phyloP scores from a whole-genome alignment of 139 green algal species.

The Micractinium sp. region DNA sequence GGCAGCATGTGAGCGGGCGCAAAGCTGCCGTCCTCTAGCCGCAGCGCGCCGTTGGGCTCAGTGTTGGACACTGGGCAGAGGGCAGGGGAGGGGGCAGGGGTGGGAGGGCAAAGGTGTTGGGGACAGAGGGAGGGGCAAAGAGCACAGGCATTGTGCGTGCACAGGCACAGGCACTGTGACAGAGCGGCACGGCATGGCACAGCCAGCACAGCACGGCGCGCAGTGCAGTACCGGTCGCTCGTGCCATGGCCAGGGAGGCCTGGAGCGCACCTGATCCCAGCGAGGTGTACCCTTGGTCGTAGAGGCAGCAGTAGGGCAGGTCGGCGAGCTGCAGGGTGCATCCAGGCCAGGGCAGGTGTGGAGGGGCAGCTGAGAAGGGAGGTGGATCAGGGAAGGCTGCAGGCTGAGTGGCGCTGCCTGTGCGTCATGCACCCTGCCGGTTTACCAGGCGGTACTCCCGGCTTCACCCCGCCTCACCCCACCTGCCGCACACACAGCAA shows the following conservation, averaged over 20 bases:
- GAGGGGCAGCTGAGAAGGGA: not conserved
- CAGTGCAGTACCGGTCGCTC: not conserved
- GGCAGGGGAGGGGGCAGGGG: not conserved
- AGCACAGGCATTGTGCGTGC: not conserved
- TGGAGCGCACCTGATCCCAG: conserved; percentile 58
- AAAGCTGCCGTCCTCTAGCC: conserved; percentile 73
- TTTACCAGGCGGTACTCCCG: too few species aligned
- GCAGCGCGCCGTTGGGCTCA: conserved; percentile 76
- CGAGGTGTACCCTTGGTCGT: conserved; percentile 91
- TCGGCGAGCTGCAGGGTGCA: conserved; percentile 16
- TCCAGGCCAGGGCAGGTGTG: not conserved
- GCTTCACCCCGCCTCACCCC: too few species aligned
- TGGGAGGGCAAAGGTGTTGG: not conserved
- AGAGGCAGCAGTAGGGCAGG: conserved; percentile 87
- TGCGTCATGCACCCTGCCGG: too few species aligned
- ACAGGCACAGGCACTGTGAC: not conserved
- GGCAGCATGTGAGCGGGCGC: conserved; percentile 80
- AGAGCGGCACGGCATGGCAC: not conserved
- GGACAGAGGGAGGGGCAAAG: not conserved
- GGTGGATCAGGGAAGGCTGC: not conserved
- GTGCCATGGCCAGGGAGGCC: too few species aligned
- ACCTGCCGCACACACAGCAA: too few species aligned
- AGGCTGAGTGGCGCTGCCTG: not conserved
- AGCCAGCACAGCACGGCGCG: not conserved
- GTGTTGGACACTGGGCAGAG: conserved; percentile 65